Evolutionary conservation across 768 basidiomycete genomes (phyloP).

Genomic region (Leucocoprinus birnbaumii): DNA sequence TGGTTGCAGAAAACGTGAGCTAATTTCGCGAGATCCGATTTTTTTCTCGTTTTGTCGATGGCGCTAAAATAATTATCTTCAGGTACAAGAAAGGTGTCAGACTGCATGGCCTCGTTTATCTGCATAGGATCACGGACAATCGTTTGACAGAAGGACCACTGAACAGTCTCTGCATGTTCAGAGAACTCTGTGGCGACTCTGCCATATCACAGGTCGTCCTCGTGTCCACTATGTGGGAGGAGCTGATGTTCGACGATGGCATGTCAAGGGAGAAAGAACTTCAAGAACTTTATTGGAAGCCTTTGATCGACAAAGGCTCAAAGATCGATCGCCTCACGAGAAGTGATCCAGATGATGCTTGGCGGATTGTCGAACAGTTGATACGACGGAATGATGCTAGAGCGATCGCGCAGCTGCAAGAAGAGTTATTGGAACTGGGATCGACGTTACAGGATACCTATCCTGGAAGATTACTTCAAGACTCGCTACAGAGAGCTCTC

Average conservation of each 20-base stretch:
- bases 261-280: constrained; percentile 14
- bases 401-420: not conserved
- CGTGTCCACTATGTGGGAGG: constrained; percentile 14
- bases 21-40: not conserved
- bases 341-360: constrained; percentile 3
- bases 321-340: constrained; percentile 3
- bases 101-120: constrained; percentile 13
- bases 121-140: constrained; percentile 13
- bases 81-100: constrained; percentile 8
- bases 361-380: constrained; percentile 4
- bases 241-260: not conserved
- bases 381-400: not conserved
- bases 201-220: constrained; percentile 12
- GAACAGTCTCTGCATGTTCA: constrained; percentile 13
- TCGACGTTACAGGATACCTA: not conserved
- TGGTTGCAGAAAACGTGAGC: constrained; percentile 8
- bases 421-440: constrained; percentile 1
- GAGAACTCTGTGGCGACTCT: constrained; percentile 9
- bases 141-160: constrained; percentile 7
- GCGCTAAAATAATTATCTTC: not conserved
- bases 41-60: not conserved
- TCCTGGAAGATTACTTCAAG: not conserved
- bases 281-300: constrained; percentile 15
- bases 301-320: constrained; percentile 15
- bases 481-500: constrained; percentile 1